Evolutionary conservation across 192 early-diverging fungal species (phyloP).

Genomic region (Chytriomyces sp.): DNA sequence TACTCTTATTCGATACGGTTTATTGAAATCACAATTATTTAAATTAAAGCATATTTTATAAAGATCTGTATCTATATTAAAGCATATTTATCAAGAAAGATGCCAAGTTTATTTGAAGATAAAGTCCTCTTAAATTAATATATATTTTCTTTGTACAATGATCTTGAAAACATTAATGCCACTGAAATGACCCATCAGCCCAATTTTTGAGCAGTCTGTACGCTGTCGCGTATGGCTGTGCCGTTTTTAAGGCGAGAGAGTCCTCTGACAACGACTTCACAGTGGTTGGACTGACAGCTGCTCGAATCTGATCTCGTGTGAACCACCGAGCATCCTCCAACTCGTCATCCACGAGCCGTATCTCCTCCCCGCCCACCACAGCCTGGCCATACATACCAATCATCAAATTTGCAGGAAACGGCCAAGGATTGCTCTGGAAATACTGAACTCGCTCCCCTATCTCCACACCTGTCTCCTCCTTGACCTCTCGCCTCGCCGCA

Average conservation of each 20-base stretch:
- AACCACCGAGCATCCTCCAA: constrained; percentile 58
- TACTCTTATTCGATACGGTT: too few species aligned
- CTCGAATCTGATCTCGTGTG: constrained; percentile 36
- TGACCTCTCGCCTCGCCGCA: constrained; percentile 46
- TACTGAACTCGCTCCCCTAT: constrained; percentile 46
- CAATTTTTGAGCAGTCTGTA: constrained; percentile 12
- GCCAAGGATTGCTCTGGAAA: constrained; percentile 64
- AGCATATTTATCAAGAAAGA: too few species aligned
- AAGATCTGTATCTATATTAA: too few species aligned
- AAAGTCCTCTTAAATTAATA: not conserved
- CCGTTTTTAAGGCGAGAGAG: constrained; percentile 4
- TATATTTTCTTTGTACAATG: too few species aligned
- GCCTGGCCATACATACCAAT: constrained; percentile 49
- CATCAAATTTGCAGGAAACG: constrained; percentile 62
- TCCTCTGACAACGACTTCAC: not conserved
- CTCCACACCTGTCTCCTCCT: constrained; percentile 54
- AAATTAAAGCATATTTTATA: too few species aligned
- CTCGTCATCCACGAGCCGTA: constrained; percentile 36
- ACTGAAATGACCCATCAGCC: constrained; percentile 10
- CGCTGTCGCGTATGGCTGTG: constrained; percentile 7
- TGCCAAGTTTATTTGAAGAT: not conserved
- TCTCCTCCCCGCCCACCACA: constrained; percentile 20
- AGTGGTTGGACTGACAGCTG: constrained; percentile 5
- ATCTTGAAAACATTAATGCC: too few species aligned
- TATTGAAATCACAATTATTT: too few species aligned